A percentile compares a stretch with the other conserved stretches of the same genome.
Conservation (phyloP, 2,329 filamentous ascomycete species). For the Emydomyces testavorans region DNA sequence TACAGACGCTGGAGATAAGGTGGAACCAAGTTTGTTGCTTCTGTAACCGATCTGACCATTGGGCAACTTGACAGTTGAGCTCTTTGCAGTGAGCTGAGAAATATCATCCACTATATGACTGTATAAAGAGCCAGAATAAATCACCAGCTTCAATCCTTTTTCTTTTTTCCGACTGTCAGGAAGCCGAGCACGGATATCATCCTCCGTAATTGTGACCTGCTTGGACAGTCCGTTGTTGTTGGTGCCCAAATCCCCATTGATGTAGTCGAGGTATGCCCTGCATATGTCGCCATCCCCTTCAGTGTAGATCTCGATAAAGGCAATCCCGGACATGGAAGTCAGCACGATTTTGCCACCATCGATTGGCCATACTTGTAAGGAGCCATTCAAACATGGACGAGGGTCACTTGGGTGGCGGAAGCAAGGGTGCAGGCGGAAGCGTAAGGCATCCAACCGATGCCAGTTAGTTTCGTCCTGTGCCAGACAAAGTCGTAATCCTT, state of each 20-base stretch:
- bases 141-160: conserved; percentile 53
- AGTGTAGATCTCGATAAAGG: conserved; percentile 70
- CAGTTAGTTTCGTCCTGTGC: conserved; percentile 76
- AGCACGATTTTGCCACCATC: conserved; percentile 65
- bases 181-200: conserved; percentile 58
- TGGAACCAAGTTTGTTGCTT: conserved; percentile 61
- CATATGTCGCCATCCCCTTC: conserved; percentile 79
- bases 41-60: conserved; percentile 64
- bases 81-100: conserved; percentile 56
- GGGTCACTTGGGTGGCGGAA: conserved; percentile 74
- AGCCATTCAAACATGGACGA: conserved; percentile 53
- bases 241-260: conserved; percentile 48
- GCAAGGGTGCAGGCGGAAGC: conserved; percentile 81
- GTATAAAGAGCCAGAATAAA: conserved; percentile 67
- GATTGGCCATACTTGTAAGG: conserved; percentile 75
- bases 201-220: conserved; percentile 63
- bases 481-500: conserved; percentile 59
- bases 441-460: conserved; percentile 80
- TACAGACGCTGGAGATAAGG: conserved; percentile 53
- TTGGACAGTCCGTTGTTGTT: conserved; percentile 47
- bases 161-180: conserved; percentile 62
- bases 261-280: conserved; percentile 69
- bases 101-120: conserved; percentile 69
- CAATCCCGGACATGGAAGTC: conserved; percentile 68
- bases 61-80: conserved; percentile 61